Evolutionary conservation across 352 stramenopile genomes (phyloP).

Genomic region (Globisporangium paddicum): DNA sequence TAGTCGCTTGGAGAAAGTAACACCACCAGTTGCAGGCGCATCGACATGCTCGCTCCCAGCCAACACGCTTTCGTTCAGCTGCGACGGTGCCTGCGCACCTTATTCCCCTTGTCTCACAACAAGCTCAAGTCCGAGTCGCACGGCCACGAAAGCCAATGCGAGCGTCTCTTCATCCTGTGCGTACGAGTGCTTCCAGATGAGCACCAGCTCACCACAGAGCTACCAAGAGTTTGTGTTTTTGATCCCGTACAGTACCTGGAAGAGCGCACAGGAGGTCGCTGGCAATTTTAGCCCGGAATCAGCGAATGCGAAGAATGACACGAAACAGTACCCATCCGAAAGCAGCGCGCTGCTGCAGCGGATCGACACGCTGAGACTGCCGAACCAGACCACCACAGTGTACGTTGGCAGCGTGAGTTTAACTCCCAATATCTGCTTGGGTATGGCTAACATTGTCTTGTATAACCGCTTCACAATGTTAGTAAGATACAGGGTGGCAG

Average conservation of each 20-base stretch:
- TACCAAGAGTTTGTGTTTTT: slow-evolving; percentile 2
- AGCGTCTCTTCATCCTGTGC: neutral
- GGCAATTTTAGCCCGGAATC: neutral
- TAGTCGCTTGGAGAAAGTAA: neutral
- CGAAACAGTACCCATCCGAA: neutral
- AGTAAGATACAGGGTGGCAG: neutral
- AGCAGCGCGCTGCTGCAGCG: neutral
- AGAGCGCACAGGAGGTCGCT: neutral
- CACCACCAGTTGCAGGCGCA: neutral
- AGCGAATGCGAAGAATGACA: neutral
- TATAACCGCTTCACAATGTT: neutral
- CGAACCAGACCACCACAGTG: neutral
- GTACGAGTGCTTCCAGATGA: slow-evolving; percentile 1
- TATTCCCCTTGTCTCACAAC: neutral
- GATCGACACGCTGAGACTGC: neutral
- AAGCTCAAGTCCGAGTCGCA: neutral
- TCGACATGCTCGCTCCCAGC: neutral
- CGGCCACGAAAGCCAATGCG: neutral
- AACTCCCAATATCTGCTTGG: neutral
- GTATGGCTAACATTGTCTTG: neutral
- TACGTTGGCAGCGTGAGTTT: neutral
- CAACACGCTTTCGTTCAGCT: slow-evolving; percentile 4
- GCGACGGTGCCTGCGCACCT: neutral
- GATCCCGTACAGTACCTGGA: neutral
- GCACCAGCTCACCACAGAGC: neutral